Percentiles rank a stretch among this genome's conserved stretches.
Conservation (phyloP, 805 yeast species). For the Hanseniaspora lindneri region DNA sequence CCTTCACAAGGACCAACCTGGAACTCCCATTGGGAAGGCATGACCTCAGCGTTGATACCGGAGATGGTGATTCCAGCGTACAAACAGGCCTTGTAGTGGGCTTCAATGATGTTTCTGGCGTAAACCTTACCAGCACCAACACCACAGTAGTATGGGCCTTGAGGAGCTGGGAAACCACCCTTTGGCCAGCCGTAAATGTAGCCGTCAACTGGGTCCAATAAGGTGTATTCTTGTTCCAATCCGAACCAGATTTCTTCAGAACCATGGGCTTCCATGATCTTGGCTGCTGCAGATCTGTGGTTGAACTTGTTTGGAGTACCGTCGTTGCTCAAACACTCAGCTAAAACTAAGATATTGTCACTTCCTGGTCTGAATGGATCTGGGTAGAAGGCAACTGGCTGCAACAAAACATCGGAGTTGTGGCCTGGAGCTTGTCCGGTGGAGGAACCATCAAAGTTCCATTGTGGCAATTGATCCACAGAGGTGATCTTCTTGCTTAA, state of each 20-base stretch:
- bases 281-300: conserved; percentile 95
- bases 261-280: conserved; percentile 85
- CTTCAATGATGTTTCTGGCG: conserved; percentile 96
- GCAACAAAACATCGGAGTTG: conserved; percentile 86
- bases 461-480: conserved; percentile 85
- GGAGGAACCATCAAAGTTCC: conserved; percentile 99
- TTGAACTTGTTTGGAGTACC: conserved; percentile 98
- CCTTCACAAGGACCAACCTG: conserved; percentile 98
- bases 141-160: conserved; percentile 99
- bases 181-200: conserved; percentile 93
- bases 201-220: conserved; percentile 79
- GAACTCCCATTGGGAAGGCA: conserved; percentile 99
- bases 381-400: conserved; percentile 90
- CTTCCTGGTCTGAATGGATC: conserved; percentile 94
- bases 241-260: conserved; percentile 90
- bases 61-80: conserved; percentile 82
- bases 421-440: conserved; percentile 98
- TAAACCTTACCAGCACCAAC: conserved; percentile 97
- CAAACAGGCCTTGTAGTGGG: conserved; percentile 96
- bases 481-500: conserved; percentile 53
- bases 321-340: conserved; percentile 96
- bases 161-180: conserved; percentile 99
- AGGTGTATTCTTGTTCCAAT: conserved; percentile 95
- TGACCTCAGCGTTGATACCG: conserved; percentile 98
- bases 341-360: conserved; percentile 85